Percentiles rank a stretch among this genome's conserved stretches.
phyloP scores from a whole-genome alignment of 2,329 filamentous ascomycete species.

The Fusarium sp. region DNA sequence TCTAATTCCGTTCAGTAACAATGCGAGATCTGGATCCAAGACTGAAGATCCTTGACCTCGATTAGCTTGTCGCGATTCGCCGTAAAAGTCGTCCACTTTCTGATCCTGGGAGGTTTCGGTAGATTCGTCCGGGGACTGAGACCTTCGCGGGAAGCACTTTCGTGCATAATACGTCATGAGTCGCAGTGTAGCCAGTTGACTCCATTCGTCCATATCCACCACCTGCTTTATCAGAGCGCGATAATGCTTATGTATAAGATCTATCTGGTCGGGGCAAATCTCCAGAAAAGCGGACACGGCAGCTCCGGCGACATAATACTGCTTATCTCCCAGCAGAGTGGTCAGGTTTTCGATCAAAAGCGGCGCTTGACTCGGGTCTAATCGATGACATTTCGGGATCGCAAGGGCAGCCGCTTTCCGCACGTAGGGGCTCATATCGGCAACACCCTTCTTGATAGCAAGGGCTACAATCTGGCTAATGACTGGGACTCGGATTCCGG shows the following conservation, averaged over 20 bases:
- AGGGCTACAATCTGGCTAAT: conserved; percentile 98
- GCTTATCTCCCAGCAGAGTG: conserved; percentile 85
- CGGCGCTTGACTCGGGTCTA: conserved; percentile 87
- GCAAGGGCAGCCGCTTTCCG: conserved; percentile 92
- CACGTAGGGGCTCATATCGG: conserved; percentile 94
- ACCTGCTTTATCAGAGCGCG: conserved; percentile 86
- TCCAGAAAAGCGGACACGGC: conserved; percentile 91
- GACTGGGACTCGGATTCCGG: conserved; percentile 93
- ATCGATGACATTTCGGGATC: conserved; percentile 93
- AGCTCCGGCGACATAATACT: conserved; percentile 96
- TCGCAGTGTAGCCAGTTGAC: conserved; percentile 84
- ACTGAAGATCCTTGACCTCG: conserved; percentile 62
- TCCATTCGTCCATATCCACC: conserved; percentile 99
- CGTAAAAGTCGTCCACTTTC: conserved; percentile 82
- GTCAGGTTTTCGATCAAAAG: conserved; percentile 86
- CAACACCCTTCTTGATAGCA: conserved; percentile 92
- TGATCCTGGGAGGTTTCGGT: conserved; percentile 48
- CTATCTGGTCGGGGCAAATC: conserved; percentile 86
- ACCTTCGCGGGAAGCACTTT: conserved; percentile 84
- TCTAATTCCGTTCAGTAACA: conserved; percentile 82
- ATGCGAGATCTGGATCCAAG: conserved; percentile 83
- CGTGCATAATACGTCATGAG: conserved; percentile 88
- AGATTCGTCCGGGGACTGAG: conserved; percentile 64
- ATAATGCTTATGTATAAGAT: conserved; percentile 93
- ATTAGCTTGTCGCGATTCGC: conserved; percentile 65